A percentile compares a stretch with the other conserved stretches of the same genome.
Evolutionary conservation across 148 eudicot species (phyloP).

Genomic region (Spergularia bocconei): DNA sequence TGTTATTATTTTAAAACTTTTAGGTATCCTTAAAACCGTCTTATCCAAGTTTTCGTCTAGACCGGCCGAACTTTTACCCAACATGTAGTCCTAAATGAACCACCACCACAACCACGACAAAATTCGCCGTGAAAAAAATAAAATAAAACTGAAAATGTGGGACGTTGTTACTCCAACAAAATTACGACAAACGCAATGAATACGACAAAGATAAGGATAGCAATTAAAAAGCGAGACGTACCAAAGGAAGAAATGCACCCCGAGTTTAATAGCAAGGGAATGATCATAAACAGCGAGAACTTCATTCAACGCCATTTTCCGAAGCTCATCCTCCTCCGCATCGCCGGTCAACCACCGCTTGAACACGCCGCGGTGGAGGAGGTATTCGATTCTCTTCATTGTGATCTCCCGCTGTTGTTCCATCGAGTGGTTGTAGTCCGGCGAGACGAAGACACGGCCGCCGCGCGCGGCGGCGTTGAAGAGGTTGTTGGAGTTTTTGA

Average conservation of each 20-base stretch:
- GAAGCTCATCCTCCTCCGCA: constrained; percentile 48
- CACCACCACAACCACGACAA: too few relatives aligned
- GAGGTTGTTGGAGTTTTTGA: constrained; percentile 33
- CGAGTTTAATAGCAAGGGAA: constrained; percentile 68
- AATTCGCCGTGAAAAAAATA: too few relatives aligned
- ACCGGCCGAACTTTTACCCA: too few relatives aligned
- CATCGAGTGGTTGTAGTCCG: constrained; percentile 75
- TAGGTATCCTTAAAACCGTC: too few relatives aligned
- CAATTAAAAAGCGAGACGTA: constrained; percentile 17
- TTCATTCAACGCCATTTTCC: constrained; percentile 62
- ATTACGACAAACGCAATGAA: too few relatives aligned
- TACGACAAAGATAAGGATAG: neutral
- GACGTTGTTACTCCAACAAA: too few relatives aligned
- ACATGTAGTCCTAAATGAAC: too few relatives aligned
- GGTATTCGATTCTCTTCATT: constrained; percentile 49
- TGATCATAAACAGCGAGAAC: constrained; percentile 59
- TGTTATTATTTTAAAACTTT: too few relatives aligned
- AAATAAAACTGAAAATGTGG: too few relatives aligned
- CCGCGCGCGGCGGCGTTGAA: constrained; percentile 59
- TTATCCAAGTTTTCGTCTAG: too few relatives aligned
- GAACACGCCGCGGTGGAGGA: constrained; percentile 57
- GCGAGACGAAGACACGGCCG: constrained; percentile 42
- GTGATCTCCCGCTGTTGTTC: constrained; percentile 82
- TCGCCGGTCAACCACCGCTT: constrained; percentile 56
- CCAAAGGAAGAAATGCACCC: constrained; percentile 86